Base-by-base conservation (phyloP, 179 eudicot genomes). In the Silene vulgaris region DNA sequence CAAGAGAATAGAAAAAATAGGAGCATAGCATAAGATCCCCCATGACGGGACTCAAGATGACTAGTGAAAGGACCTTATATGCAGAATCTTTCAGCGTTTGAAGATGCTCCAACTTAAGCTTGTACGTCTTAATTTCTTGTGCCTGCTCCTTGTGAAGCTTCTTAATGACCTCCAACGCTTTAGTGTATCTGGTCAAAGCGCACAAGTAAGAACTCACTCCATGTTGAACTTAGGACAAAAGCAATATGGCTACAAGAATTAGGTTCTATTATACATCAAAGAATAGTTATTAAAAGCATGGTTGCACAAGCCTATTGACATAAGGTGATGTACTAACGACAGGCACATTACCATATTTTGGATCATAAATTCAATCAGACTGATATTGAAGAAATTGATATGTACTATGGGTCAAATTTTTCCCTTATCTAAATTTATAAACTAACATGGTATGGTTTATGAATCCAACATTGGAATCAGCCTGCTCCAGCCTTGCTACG, bases 111-210 rank as follows among this genome's bases (percentile, higher is more conserved):
- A 91, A 71, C 84, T 93, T 93, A 79, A 93, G 85, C 84, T 86
- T 93, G 78, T 85, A 89, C 48, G 89, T 83, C 88, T 93, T 96
- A 75, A 96, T 93, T 85, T 90, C 99, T 78, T 89, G 99, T 57
- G 96, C 89, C 84, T 96, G 97, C 81, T 96, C 99, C 82, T 96
- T 96, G 75, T 96, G 97, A 85, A 96, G 99, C 86, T 96, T 96
- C 84, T 96, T 96, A 71, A 96, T 96, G 69, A 96, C 96, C 89
- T 96, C 99, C 77, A 96, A 87, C 19, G 99, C 99, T 80, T 96
- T 96, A 1, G 99, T 96, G 85, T 96, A 96, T 82, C 99, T 96
- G 71, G 74, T 74, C 69, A 77, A 74, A 76, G 65, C 40, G 73
- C 26, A 64, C 17, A 72, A 72, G 20, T 16, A 79, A 77, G 7